phyloP scores from a whole-genome alignment of 805 yeast species.

The Nakazawaea molendinolei region DNA sequence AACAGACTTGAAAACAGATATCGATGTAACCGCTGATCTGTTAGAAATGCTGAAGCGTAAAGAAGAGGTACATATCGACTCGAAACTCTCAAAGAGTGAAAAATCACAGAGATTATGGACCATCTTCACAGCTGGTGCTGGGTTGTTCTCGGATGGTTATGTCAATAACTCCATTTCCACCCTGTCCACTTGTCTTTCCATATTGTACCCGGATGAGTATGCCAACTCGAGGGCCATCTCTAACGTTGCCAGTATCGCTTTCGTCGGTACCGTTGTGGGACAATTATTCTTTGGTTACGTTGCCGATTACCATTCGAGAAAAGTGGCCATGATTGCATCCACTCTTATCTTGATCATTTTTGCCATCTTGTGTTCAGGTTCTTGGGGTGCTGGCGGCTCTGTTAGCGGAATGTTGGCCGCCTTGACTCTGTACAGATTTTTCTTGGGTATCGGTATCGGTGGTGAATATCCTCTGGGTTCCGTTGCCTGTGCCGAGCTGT shows the following conservation, averaged over 20 bases:
- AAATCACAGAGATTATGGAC: constrained; percentile 41
- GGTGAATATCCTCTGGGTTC: constrained; percentile 94
- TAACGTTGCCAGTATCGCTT: constrained; percentile 82
- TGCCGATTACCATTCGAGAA: constrained; percentile 77
- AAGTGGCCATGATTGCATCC: constrained; percentile 75
- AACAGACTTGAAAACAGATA: no score
- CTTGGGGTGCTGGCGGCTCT: constrained; percentile 76
- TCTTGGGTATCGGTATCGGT: constrained; percentile 88
- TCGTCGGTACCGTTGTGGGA: constrained; percentile 88
- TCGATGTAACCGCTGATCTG: no score
- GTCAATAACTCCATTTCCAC: constrained; percentile 80
- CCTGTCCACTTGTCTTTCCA: constrained; percentile 62
- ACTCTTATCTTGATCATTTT: constrained; percentile 70
- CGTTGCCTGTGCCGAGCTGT: constrained; percentile 89
- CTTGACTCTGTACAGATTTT: constrained; percentile 76
- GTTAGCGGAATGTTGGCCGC: constrained; percentile 78
- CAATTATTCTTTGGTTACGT: constrained; percentile 75
- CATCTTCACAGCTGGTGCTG: constrained; percentile 82
- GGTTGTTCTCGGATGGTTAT: constrained; percentile 90
- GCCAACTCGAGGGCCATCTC: constrained; percentile 60
- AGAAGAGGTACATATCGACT: constrained; percentile 14
- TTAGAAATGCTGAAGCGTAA: constrained; percentile 12
- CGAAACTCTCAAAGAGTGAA: constrained; percentile 8
- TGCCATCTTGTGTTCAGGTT: constrained; percentile 73
- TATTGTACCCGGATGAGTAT: constrained; percentile 60